phyloP scores from a whole-genome alignment of 306 rosid species.

The Mimosa pudica region DNA sequence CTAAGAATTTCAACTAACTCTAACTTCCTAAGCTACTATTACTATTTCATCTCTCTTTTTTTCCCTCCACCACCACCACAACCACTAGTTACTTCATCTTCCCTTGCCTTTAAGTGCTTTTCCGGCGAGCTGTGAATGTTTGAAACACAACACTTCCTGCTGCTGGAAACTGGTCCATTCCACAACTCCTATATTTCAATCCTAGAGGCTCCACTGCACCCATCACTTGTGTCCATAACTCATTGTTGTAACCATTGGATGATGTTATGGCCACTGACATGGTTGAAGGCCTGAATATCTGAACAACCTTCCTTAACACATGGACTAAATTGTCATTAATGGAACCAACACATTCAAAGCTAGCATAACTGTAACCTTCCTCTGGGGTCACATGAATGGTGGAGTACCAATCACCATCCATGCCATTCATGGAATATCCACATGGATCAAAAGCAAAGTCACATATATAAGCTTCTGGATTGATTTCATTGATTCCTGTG shows the following conservation, averaged over 20 bases:
- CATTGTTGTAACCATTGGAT: slow-evolving; percentile 34
- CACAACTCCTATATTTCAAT: slow-evolving; percentile 69
- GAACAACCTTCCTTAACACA: slow-evolving; percentile 67
- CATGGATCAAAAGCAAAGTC: slow-evolving; percentile 84
- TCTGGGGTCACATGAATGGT: slow-evolving; percentile 91
- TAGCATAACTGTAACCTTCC: slow-evolving; percentile 85
- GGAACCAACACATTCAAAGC: slow-evolving; percentile 74
- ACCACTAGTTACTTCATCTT: not conserved
- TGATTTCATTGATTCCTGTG: slow-evolving; percentile 61
- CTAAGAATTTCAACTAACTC: slow-evolving; percentile 41
- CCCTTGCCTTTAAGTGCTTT: slow-evolving; percentile 28
- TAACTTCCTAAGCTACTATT: slow-evolving; percentile 38
- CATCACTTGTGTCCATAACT: slow-evolving; percentile 59
- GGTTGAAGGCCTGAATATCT: slow-evolving; percentile 76
- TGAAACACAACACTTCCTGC: slow-evolving; percentile 74
- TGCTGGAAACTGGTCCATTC: slow-evolving; percentile 70
- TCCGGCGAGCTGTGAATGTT: slow-evolving; percentile 71
- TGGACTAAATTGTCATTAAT: slow-evolving; percentile 47
- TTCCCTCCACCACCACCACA: slow-evolving; percentile 12
- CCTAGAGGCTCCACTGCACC: slow-evolving; percentile 71
- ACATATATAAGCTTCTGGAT: slow-evolving; percentile 58
- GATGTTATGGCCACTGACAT: slow-evolving; percentile 77
- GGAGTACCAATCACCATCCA: slow-evolving; percentile 72
- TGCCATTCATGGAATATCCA: slow-evolving; percentile 86
- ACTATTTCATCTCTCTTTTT: slow-evolving; percentile 1